phyloP scores from a whole-genome alignment of 2,329 filamentous ascomycete genomes.

The Botrytis elliptica region DNA sequence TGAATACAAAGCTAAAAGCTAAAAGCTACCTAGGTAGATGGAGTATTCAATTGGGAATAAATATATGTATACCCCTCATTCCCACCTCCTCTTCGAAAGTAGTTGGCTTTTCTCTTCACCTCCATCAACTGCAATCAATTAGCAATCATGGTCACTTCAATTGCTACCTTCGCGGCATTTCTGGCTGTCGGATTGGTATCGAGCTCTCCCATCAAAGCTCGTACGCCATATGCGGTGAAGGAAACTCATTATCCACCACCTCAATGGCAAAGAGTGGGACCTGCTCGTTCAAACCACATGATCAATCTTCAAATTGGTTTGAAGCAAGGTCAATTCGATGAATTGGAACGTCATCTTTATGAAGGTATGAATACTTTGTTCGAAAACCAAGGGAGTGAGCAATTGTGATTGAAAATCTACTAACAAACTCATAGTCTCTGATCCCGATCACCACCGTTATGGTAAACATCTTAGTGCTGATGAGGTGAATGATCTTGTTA shows the following conservation, averaged over 20 bases:
- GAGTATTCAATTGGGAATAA: not conserved
- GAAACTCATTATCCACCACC: conserved; percentile 20
- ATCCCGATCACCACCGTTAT: conserved; percentile 54
- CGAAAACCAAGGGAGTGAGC: not conserved
- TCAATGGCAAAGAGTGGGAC: conserved; percentile 20
- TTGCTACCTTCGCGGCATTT: conserved; percentile 3
- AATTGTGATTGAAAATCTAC: not conserved
- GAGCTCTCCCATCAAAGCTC: conserved; percentile 21
- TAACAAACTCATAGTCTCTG: conserved; percentile 44
- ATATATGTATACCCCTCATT: conserved; percentile 2
- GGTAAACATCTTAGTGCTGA: conserved; percentile 52
- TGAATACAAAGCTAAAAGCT: conserved; percentile 1
- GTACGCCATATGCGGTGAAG: conserved; percentile 23
- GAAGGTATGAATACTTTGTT: conserved; percentile 11
- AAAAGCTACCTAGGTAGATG: not conserved
- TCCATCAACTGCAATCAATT: not conserved
- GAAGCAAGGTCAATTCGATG: conserved; percentile 23
- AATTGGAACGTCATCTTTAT: conserved; percentile 22
- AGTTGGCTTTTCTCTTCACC: not conserved
- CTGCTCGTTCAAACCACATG: conserved; percentile 4
- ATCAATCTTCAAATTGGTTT: conserved; percentile 23
- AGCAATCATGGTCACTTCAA: conserved; percentile 20
- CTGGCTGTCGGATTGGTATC: conserved; percentile 12
- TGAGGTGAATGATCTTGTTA: conserved; percentile 53
- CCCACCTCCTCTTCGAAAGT: not conserved